Conservation (phyloP, 2,329 filamentous ascomycete species). For the Scolecobasidium constrictum region DNA sequence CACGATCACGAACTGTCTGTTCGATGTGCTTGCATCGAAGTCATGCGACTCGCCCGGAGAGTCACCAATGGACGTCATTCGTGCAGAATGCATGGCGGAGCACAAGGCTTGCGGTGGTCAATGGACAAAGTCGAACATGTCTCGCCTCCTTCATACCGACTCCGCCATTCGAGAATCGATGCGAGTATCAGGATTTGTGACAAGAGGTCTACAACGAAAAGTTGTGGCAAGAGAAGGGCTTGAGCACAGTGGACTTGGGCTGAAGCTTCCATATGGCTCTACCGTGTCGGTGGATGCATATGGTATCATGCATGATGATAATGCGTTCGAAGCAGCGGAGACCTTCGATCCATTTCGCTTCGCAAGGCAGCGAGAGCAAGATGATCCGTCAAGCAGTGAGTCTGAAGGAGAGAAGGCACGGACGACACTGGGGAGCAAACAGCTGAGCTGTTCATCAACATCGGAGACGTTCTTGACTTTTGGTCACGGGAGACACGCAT, state of each 20-base stretch:
- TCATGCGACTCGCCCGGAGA: not conserved
- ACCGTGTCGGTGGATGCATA: slow-evolving; percentile 18
- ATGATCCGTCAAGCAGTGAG: not conserved
- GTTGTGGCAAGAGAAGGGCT: slow-evolving; percentile 24
- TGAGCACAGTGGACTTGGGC: slow-evolving; percentile 13
- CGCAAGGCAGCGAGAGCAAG: slow-evolving; percentile 3
- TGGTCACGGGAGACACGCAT: slow-evolving; percentile 10
- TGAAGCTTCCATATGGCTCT: slow-evolving; percentile 20
- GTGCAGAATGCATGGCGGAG: slow-evolving; percentile 1
- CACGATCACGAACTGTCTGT: slow-evolving; percentile 26
- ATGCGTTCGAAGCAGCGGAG: slow-evolving; percentile 2
- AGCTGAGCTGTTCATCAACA: slow-evolving; percentile 2
- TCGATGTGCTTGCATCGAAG: slow-evolving; percentile 20
- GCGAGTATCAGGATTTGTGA: slow-evolving; percentile 12
- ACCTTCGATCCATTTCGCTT: slow-evolving; percentile 9
- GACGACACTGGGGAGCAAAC: slow-evolving; percentile 3
- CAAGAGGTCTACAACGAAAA: slow-evolving; percentile 21
- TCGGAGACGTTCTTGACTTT: slow-evolving; percentile 8
- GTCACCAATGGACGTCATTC: slow-evolving; percentile 2
- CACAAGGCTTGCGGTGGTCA: not conserved
- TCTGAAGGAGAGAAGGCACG: not conserved
- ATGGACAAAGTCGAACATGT: not conserved
- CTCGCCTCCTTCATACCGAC: slow-evolving; percentile 5
- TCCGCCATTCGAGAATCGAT: slow-evolving; percentile 11
- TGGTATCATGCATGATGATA: slow-evolving; percentile 9